These are phyloP conservation scores for Citrullus mucosospermus DNA, from an alignment of 306 rosid species.

Conservation along the genomic window DNA sequence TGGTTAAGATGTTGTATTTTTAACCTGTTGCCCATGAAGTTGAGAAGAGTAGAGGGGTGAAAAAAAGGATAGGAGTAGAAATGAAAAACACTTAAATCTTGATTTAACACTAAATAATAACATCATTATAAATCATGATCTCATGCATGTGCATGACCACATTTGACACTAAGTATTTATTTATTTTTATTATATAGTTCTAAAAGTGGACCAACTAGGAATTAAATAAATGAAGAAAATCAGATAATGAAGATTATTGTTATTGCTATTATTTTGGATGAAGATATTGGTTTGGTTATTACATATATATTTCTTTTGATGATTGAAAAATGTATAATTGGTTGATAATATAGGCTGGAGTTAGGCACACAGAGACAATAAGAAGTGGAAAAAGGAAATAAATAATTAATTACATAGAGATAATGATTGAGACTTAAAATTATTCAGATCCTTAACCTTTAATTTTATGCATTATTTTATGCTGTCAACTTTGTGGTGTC, in stretches of 20 bases:
- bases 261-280: not conserved
- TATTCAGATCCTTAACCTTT: not conserved
- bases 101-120: not conserved
- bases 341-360: not conserved
- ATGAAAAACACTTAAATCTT: no score
- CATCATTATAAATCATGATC: not conserved
- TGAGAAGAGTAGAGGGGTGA: no score
- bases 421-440: slow-evolving; percentile 5
- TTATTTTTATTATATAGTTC: not conserved
- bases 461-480: not conserved
- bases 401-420: not conserved
- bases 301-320: not conserved
- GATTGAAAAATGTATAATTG: not conserved
- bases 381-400: not conserved
- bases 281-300: not conserved
- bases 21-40: no score
- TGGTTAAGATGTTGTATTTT: no score
- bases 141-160: not conserved
- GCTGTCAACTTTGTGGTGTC: not conserved
- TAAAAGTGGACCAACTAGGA: not conserved
- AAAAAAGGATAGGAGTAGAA: no score
- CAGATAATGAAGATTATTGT: not conserved
- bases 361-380: not conserved
- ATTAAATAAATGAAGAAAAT: not conserved
- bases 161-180: not conserved